Evolutionary conservation across 352 stramenopile species (phyloP).

Genomic region (Pythium aristosporum): DNA sequence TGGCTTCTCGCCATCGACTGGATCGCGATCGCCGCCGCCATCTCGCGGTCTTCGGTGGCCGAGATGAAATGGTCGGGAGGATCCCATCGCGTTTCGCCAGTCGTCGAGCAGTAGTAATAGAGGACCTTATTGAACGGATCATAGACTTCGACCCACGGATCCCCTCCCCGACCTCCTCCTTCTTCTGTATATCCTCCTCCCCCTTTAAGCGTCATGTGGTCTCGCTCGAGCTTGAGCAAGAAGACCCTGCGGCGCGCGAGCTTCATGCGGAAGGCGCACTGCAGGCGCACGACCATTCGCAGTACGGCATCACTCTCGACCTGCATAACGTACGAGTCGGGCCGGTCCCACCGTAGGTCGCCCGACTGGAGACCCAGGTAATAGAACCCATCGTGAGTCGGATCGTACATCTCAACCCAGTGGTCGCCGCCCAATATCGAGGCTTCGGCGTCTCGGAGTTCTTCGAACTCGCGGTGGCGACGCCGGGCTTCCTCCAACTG

Average conservation of each 20-base stretch:
- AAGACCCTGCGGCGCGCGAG: slow-evolving; percentile 46
- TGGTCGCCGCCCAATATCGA: slow-evolving; percentile 28
- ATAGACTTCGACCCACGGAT: slow-evolving; percentile 63
- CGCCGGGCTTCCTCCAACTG: slow-evolving; percentile 32
- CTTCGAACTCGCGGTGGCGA: slow-evolving; percentile 28
- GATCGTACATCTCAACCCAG: slow-evolving; percentile 61
- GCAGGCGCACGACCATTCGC: slow-evolving; percentile 41
- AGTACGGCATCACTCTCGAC: slow-evolving; percentile 43
- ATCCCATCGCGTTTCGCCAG: slow-evolving; percentile 50
- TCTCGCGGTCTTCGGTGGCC: slow-evolving; percentile 38
- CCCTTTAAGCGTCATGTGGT: background rate
- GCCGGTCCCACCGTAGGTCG: slow-evolving; percentile 45
- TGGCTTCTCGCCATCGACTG: slow-evolving; percentile 54
- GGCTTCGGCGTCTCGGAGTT: slow-evolving; percentile 32
- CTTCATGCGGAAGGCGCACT: slow-evolving; percentile 50
- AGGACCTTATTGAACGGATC: slow-evolving; percentile 51
- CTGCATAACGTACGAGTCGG: slow-evolving; percentile 33
- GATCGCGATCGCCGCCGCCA: slow-evolving; percentile 52
- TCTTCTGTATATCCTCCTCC: too few relatives aligned
- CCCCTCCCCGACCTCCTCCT: too few relatives aligned
- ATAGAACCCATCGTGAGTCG: slow-evolving; percentile 41
- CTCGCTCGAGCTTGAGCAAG: slow-evolving; percentile 27
- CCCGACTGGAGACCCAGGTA: slow-evolving; percentile 47
- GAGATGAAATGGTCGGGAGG: slow-evolving; percentile 37
- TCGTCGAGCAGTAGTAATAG: slow-evolving; percentile 59